Evolutionary conservation across 140 eudicot genomes (phyloP), one percentile per base, ranked within the genome.

Genomic region (Ambrosia hybrid): DNA sequence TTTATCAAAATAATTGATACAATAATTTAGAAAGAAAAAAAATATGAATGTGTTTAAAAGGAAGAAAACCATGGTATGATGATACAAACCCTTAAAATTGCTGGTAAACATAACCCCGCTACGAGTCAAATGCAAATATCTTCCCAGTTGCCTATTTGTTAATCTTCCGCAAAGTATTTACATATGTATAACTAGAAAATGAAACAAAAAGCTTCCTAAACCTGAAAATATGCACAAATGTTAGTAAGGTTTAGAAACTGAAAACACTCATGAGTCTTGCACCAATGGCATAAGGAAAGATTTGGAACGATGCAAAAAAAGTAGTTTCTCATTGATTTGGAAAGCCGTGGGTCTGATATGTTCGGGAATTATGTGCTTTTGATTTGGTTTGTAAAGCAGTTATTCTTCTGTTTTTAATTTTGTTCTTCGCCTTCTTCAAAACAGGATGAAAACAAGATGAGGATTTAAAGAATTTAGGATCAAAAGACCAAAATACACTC

Each of bases 141-240:
- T 26, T 46, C 59, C 12, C 3, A 5, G 2, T 1, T 15, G 13
- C 72, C 69, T 80, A 71, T 51, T 21, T 38, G 62, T 79, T 83
- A 33, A 87, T 83, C 83, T 83, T 82, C 82, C 70, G 79, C 36
- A 90, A 85, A 2, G 97, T 87, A 80, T 86, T 90, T 71, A 90
- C 91, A 51, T 81, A 90, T 4, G 96, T 83, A 68, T 81, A 90
- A 65, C 95, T 90, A 26, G 96, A 90, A 80, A 87, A 87, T 5
- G 80, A 55, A n/a, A 85, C 95, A 70, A 90, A 90, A 26, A 87
- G 89, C 80, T 87, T 87, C 59, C 92, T 83, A 38, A 78, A 90
- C 97, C 97, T 90, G 89, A 72, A 74, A 58, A 37, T 51, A 15
- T 10, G 68, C 67, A 63, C 53, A 16, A 36, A 26, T 41, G 39